These are phyloP conservation scores for Cryptococcus floricola DNA, from an alignment of 1,284 basidiomycete species.

Conservation along the genomic window DNA sequence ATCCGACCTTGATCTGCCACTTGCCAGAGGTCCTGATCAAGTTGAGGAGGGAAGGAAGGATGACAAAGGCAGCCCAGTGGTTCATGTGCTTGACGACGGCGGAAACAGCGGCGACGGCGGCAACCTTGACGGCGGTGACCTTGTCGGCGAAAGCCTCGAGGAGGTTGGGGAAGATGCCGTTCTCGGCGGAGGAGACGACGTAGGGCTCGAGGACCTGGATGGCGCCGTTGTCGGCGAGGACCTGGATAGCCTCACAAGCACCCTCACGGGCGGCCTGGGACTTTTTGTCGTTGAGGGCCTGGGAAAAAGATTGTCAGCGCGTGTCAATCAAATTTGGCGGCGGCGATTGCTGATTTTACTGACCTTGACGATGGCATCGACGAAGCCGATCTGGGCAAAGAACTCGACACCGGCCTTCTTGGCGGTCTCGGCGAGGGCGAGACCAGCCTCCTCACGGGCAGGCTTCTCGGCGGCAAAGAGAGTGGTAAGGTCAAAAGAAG, in stretches of 20 bases:
- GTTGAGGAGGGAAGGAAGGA: slow-evolving; percentile 87
- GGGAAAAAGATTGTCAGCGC: slow-evolving; percentile 12
- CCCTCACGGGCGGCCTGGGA: slow-evolving; percentile 50
- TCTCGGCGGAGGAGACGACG: slow-evolving; percentile 68
- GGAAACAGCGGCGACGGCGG: slow-evolving; percentile 80
- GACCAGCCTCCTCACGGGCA: slow-evolving; percentile 64
- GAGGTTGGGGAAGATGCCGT: slow-evolving; percentile 72
- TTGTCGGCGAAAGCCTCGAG: slow-evolving; percentile 89
- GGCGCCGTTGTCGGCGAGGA: slow-evolving; percentile 69
- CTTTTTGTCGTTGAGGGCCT: slow-evolving; percentile 59
- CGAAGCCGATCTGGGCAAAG: slow-evolving; percentile 71
- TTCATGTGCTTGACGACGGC: slow-evolving; percentile 77
- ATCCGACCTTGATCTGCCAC: slow-evolving; percentile 98
- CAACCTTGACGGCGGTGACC: slow-evolving; percentile 64
- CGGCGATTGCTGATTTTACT: slow-evolving; percentile 14
- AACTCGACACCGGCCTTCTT: slow-evolving; percentile 83
- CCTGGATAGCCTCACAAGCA: slow-evolving; percentile 47
- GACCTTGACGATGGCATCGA: slow-evolving; percentile 71
- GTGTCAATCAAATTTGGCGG: slow-evolving; percentile 7
- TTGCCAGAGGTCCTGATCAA: slow-evolving; percentile 96
- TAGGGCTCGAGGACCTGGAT: slow-evolving; percentile 83
- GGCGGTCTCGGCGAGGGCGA: slow-evolving; percentile 65
- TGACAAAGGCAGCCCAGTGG: slow-evolving; percentile 79
- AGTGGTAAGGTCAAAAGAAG: slow-evolving; percentile 47
- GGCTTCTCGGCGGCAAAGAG: slow-evolving; percentile 51